These are phyloP conservation scores for Arabidopsis suecica DNA, from an alignment of 345 rosid genomes.

Conservation along the genomic window DNA sequence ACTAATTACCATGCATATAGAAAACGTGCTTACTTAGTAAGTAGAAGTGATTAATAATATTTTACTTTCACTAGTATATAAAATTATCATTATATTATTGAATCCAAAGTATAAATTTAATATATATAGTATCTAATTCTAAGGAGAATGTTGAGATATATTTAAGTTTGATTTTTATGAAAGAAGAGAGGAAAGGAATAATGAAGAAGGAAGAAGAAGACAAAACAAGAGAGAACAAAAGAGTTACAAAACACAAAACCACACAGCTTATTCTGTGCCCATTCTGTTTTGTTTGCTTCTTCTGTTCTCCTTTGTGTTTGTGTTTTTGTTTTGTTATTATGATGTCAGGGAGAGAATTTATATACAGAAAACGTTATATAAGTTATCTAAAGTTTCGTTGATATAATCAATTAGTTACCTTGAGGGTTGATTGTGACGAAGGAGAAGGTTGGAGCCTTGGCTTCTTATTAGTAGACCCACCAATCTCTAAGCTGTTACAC, in stretches of 20 bases:
- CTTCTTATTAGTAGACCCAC: constrained; percentile 80
- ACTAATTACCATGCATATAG: constrained; percentile 38
- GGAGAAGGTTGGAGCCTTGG: constrained; percentile 84
- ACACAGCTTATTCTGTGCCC: constrained; percentile 54
- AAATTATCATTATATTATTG: constrained; percentile 3
- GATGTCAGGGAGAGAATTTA: constrained; percentile 41
- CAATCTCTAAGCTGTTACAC: constrained; percentile 79
- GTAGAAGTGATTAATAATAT: constrained; percentile 19
- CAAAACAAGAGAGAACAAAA: constrained; percentile 77
- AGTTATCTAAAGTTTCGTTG: constrained; percentile 1
- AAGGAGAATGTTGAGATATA: constrained; percentile 24
- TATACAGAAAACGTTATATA: constrained; percentile 32
- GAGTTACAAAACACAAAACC: constrained; percentile 43
- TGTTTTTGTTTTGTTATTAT: constrained; percentile 47
- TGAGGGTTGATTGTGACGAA: constrained; percentile 77
- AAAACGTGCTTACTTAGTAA: constrained; percentile 37
- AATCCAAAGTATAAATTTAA: not conserved
- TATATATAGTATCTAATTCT: constrained; percentile 17
- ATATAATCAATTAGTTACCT: constrained; percentile 53
- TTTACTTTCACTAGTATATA: not conserved
- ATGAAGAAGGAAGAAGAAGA: constrained; percentile 59
- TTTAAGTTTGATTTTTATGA: constrained; percentile 17
- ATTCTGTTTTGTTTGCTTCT: constrained; percentile 49
- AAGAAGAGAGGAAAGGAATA: constrained; percentile 55
- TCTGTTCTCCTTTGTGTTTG: constrained; percentile 50